Percentiles rank a stretch among this genome's conserved stretches.
Conservation (phyloP, 2,329 filamentous ascomycete species). For the Talaromyces sp. region DNA sequence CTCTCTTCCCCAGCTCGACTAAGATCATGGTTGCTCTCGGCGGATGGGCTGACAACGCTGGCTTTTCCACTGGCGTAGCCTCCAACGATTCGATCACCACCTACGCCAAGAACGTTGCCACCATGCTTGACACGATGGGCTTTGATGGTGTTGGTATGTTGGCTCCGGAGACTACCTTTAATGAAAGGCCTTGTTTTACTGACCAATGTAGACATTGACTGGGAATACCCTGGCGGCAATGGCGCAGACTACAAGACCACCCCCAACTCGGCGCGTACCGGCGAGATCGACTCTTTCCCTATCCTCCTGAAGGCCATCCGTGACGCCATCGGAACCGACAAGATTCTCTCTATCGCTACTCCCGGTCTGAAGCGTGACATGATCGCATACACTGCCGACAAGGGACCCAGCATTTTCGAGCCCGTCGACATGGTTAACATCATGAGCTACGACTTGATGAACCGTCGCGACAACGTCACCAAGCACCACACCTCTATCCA, state of each 20-base stretch:
- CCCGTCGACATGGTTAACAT: constrained; percentile 64
- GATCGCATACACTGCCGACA: constrained; percentile 58
- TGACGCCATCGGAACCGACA: constrained; percentile 51
- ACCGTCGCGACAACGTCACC: constrained; percentile 59
- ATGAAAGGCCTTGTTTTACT: constrained; percentile 1
- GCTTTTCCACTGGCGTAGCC: constrained; percentile 54
- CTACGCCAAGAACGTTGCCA: constrained; percentile 61
- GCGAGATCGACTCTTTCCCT: constrained; percentile 60
- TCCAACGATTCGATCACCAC: constrained; percentile 48
- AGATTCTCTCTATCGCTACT: constrained; percentile 62
- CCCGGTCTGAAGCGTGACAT: constrained; percentile 61
- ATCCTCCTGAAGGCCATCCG: constrained; percentile 57
- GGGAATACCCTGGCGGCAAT: constrained; percentile 61
- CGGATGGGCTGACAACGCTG: constrained; percentile 66
- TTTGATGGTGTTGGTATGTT: constrained; percentile 58
- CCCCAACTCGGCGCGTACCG: constrained; percentile 54
- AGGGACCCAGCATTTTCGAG: constrained; percentile 54
- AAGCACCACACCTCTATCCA: constrained; percentile 61
- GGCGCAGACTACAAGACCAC: constrained; percentile 62
- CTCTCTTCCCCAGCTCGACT: constrained; percentile 50
- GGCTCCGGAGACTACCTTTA: neutral
- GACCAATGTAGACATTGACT: constrained; percentile 55
- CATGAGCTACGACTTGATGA: constrained; percentile 70
- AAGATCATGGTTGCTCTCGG: constrained; percentile 68
- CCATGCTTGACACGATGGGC: constrained; percentile 57